Evolutionary conservation across 352 stramenopile species (phyloP), one percentile per base, ranked within the genome.

Genomic region (Phytophthora pseudosyringae): DNA sequence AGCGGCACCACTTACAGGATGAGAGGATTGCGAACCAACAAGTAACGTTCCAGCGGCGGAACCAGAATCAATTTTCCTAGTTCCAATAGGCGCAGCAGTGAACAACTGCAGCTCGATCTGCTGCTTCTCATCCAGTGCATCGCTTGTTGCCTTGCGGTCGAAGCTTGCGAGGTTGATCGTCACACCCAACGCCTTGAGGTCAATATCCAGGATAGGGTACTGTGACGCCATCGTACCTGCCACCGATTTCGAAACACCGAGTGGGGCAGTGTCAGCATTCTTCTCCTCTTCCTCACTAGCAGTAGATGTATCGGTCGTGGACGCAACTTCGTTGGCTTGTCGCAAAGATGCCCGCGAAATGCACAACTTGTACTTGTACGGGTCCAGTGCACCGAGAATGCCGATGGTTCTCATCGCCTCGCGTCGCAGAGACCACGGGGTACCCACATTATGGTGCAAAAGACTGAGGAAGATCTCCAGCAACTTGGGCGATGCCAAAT

Each of bases 371-470:
- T 98, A 98, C 39, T 97, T 91, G 85, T 99, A 98, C 38, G 97
- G 97, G 61, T 99, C 97, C 11, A 99, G 62, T 5, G 97, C 97
- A 13, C 88, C 88, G 3, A 99, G 69, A 54, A 99, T 97, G 18
- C 97, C 97, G 44, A 99, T 95, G 0, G 94, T 98, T 54, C 98
- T 89, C 82, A 99, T 98, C 1, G 98, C 95, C 67, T 99, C 97
- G 58, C 95, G 81, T 25, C 97, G 75, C 13, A 99, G 73, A 8
- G 87, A 79, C 97, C 97, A 99, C 7, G 95, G 91, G 2, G 78
- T 91, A 3, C 93, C 78, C 0, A 86, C 86, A 12, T 82, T 97
- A 52, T 97, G 95, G 28, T 98, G 91, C 32, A 99, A 71, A 29
- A 99, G 89, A 49, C 91, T 91, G 12, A 98, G 76, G 40, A 99